These are phyloP conservation scores for Colletotrichum cuscutae DNA, from an alignment of 2,329 filamentous ascomycete genomes.

Conservation along the genomic window DNA sequence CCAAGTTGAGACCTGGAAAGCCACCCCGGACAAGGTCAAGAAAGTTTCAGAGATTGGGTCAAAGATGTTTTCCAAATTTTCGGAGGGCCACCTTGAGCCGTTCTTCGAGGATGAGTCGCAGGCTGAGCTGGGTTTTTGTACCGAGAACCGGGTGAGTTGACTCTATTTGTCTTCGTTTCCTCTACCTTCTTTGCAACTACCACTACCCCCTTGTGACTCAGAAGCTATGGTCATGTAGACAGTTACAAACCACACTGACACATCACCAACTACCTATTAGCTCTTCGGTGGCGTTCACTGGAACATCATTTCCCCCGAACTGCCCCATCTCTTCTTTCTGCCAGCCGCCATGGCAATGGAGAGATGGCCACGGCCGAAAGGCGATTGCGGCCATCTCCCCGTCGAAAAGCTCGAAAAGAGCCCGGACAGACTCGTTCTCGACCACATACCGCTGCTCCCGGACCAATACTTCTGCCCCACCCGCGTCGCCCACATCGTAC, in stretches of 20 bases:
- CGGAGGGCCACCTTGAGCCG: background rate
- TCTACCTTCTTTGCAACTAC: background rate
- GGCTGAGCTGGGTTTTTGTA: background rate
- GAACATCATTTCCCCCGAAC: background rate
- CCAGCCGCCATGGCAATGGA: background rate
- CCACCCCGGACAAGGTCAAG: background rate
- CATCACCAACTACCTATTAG: background rate
- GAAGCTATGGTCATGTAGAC: background rate
- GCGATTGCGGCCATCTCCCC: background rate
- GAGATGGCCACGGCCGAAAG: constrained; percentile 6
- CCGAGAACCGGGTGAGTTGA: background rate
- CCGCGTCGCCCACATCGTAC: background rate
- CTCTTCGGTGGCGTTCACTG: constrained; percentile 17
- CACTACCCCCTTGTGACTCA: background rate
- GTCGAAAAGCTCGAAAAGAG: background rate
- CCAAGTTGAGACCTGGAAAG: background rate
- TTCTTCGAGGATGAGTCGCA: background rate
- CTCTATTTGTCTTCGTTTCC: background rate
- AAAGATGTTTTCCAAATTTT: background rate
- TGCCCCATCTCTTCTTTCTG: constrained; percentile 5
- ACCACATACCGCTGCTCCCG: background rate
- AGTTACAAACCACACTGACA: background rate
- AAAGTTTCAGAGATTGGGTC: background rate
- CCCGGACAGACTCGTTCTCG: background rate
- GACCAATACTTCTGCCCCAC: background rate